Evolutionary conservation across 2,329 filamentous ascomycete species (phyloP), one percentile per base, ranked within the genome.

Genomic region (Coniochaeta sp.): DNA sequence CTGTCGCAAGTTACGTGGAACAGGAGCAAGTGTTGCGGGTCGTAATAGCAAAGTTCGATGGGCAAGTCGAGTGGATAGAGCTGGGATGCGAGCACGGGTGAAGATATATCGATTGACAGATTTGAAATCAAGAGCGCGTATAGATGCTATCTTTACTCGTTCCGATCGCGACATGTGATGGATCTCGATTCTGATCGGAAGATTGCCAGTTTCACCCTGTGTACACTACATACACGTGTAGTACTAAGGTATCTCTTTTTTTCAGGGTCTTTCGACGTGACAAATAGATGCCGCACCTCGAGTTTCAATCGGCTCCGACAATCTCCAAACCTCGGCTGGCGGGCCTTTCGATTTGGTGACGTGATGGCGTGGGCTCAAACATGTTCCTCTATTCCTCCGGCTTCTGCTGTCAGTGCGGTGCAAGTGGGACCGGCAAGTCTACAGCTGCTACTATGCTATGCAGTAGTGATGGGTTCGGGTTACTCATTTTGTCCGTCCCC

Each of bases 1-100:
- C 24, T 26, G 47, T 52, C 47, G 47, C 22, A 31, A 14, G 22
- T 31, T 52, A 40, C 17, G 38, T 6, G 28, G 26, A 5, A n/a
- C 4, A 7, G 47, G 9, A 5, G 26, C 47, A 31, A 52, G 47
- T 12, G 12, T 52, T 31, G 22, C n/a, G 17, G 47, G 22, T 26
- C n/a, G 22, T 52, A 24, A 5, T 52, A 6, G 28, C 40, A 59
- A 60, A 57, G 47, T 62, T 33, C 26, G 60, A 52, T 43, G 36
- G 11, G n/a, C 50, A 34, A 40, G 58, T 17, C 59, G 22, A 28
- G 38, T 36, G 55, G 61, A 38, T 8, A 19, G 43, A n/a, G 60
- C 50, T 40, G 43, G 22, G 3, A 52, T 52, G 12, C 24, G 47
- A n/a, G 16, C 47, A 52, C 31, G 54, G 16, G 16, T 57, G 12